A percentile compares a stretch with the other conserved stretches of the same genome.
phyloP scores from a whole-genome alignment of 768 basidiomycete genomes.

The Sarcodon sp. region DNA sequence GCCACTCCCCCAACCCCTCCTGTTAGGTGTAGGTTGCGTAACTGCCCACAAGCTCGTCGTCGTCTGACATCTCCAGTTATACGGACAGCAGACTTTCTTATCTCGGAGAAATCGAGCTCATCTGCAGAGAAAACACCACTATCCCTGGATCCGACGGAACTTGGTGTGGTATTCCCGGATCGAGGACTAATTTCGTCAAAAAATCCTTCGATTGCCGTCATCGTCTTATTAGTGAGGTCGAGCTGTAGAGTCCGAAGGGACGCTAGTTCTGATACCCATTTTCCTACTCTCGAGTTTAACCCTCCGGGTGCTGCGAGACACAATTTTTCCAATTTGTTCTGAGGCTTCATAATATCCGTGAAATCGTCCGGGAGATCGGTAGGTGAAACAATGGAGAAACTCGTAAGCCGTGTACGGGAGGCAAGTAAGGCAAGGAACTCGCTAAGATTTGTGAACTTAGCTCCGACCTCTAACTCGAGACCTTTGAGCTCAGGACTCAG shows the following conservation, averaged over 20 bases:
- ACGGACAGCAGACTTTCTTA: conserved; percentile 55
- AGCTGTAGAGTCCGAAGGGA: conserved; percentile 51
- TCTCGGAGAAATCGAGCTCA: conserved; percentile 65
- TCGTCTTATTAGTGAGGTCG: conserved; percentile 56
- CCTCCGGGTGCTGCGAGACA: conserved; percentile 66
- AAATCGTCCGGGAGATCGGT: conserved; percentile 61
- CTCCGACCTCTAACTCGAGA: conserved; percentile 51
- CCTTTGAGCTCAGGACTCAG: conserved; percentile 47
- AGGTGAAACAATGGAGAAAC: conserved; percentile 59
- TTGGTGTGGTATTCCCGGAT: conserved; percentile 62
- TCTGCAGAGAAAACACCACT: conserved; percentile 71
- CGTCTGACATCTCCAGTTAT: conserved; percentile 48
- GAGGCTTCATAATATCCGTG: conserved; percentile 48
- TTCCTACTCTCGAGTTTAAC: conserved; percentile 53
- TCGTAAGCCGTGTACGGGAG: conserved; percentile 45
- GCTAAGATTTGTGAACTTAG: conserved; percentile 41
- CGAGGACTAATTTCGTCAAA: conserved; percentile 54
- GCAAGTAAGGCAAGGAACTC: conserved; percentile 55
- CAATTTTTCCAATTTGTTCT: conserved; percentile 47
- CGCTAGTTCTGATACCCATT: conserved; percentile 58
- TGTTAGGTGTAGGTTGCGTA: conserved; percentile 52
- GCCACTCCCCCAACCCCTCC: conserved; percentile 61
- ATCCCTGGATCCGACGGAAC: conserved; percentile 53
- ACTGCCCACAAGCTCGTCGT: conserved; percentile 40
- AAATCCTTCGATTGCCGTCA: conserved; percentile 67